Base-by-base conservation (phyloP, 331 rosid genomes). In the Malus hybrid region DNA sequence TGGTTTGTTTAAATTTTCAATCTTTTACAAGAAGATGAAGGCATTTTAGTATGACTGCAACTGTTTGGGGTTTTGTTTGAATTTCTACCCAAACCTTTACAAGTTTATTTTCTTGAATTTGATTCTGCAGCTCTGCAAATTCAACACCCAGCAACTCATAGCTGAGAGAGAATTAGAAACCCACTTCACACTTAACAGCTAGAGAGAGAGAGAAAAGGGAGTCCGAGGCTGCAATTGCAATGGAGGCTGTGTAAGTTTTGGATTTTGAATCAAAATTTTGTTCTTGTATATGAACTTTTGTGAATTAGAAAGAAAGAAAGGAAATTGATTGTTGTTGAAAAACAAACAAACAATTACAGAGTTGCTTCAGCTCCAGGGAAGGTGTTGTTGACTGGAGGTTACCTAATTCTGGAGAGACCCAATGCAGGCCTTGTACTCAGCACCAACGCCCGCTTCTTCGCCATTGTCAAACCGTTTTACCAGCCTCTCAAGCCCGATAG, bases 291-390 rank as follows among this genome's bases (percentile, higher is more conserved):
- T 20, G 39, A 14, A 15, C 5, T 15, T 55, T 42, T 69, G 6
- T 61, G 44, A 74, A 20, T 60, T 2, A 14, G 31, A 60, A 10
- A 29, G 39, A 24, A 61, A 14, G 55, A 24, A 56, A 22, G 55
- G 18, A 56, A 33, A 28, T 22, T 28, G 33, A 66, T 20, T 73
- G 39, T 54, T 48, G 50, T 32, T 63, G 44, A 74, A 69, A 61
- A 19, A 70, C 2, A 1, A 64, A 67, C 22, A 70, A 52, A 52
- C 3, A 54, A 54, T 2, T 1, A 50, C 84, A 94, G 97, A 62
- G 92, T 90, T 80, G 88, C 90, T 80, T 94, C 99, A 55, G 96
- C 99, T 83, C 96, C 99, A 10, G 99, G 97, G 66, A 94, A 94
- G 83, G 99, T 94, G 66, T 73, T 94, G 76, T 80, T 94, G 80